Conservation (phyloP, 441 rosid species). For the Hura crepitans region DNA sequence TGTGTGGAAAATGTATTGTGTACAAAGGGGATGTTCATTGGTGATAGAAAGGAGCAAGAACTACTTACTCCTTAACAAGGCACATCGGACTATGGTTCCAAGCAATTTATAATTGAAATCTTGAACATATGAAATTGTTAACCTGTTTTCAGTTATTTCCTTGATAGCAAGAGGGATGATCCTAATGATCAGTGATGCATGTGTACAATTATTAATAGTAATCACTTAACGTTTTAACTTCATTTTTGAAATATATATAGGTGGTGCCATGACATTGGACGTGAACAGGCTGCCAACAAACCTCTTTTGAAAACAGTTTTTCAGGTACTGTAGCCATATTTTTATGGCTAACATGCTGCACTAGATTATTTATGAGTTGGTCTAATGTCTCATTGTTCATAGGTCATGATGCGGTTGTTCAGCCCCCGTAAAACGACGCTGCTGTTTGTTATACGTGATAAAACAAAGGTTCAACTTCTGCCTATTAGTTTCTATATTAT, state of each 20-base stretch:
- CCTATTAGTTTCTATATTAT: constrained; percentile 18
- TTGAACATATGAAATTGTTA: too few relatives aligned
- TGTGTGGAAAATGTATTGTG: too few relatives aligned
- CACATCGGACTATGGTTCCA: too few relatives aligned
- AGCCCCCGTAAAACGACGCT: constrained; percentile 90
- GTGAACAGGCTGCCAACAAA: constrained; percentile 92
- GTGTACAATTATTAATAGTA: neutral
- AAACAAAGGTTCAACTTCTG: constrained; percentile 58
- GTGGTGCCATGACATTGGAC: constrained; percentile 98
- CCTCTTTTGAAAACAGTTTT: constrained; percentile 88
- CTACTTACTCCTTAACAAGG: too few relatives aligned
- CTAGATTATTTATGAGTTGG: constrained; percentile 17
- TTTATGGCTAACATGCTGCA: constrained; percentile 6
- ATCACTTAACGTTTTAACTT: constrained; percentile 15
- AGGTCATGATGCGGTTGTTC: constrained; percentile 93
- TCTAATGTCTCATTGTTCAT: constrained; percentile 19
- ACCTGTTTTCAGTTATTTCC: too few relatives aligned
- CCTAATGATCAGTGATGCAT: constrained; percentile 4
- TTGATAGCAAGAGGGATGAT: neutral
- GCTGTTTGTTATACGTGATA: constrained; percentile 90
- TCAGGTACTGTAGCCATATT: constrained; percentile 44
- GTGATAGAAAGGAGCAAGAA: too few relatives aligned
- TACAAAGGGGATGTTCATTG: too few relatives aligned
- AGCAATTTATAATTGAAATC: too few relatives aligned
- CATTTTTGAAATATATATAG: constrained; percentile 33